phyloP scores from a whole-genome alignment of 2,329 filamentous ascomycete genomes.

The Alternaria rosae region DNA sequence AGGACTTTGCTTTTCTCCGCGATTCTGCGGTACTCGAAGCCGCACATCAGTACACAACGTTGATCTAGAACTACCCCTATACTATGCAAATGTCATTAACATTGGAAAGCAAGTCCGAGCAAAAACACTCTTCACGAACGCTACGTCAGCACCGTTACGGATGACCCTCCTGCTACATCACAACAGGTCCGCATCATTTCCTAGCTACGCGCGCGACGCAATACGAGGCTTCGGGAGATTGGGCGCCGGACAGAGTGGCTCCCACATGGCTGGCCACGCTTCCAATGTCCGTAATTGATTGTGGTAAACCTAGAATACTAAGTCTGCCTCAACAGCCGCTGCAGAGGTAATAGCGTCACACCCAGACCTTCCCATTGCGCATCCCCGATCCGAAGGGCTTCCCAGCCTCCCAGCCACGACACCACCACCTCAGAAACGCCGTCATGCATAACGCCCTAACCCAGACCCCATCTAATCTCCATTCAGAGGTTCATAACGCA shows the following conservation, averaged over 20 bases:
- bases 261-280: neutral
- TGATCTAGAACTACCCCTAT: neutral
- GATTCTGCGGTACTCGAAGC: slow-evolving; percentile 4
- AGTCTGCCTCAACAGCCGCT: neutral
- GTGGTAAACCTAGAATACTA: neutral
- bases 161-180: slow-evolving; percentile 5
- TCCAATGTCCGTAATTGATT: neutral
- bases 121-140: neutral
- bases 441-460: slow-evolving; percentile 1
- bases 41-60: slow-evolving; percentile 12
- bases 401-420: slow-evolving; percentile 7
- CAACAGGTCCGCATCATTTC: slow-evolving; percentile 11
- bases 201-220: slow-evolving; percentile 1
- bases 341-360: neutral
- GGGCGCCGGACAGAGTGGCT: neutral
- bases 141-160: slow-evolving; percentile 11
- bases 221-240: slow-evolving; percentile 1
- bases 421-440: slow-evolving; percentile 6
- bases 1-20: slow-evolving; percentile 14
- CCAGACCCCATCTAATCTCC: neutral
- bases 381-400: neutral
- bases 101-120: neutral
- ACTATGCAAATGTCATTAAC: neutral
- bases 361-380: neutral
- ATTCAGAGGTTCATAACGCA: slow-evolving; percentile 1